A percentile compares a stretch with the other conserved stretches of the same genome.
phyloP scores from a whole-genome alignment of 2,329 filamentous ascomycete species.

The Trichoderma arundinaceum region DNA sequence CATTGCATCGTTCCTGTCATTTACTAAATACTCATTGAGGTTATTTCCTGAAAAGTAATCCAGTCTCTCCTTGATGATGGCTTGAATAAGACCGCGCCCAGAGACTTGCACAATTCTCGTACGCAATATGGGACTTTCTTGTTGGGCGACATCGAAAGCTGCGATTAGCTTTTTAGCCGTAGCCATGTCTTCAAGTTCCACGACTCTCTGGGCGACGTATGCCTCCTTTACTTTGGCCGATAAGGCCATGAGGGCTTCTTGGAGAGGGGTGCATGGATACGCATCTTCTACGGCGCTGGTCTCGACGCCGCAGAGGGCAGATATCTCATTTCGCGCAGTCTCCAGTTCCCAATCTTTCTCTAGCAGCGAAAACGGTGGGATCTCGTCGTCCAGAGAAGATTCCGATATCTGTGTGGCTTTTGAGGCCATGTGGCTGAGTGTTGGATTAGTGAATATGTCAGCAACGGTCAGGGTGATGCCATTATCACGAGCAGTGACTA shows the following conservation, averaged over 20 bases:
- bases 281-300: conserved; percentile 55
- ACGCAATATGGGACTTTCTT: conserved; percentile 51
- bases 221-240: conserved; percentile 57
- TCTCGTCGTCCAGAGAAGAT: conserved; percentile 38
- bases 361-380: conserved; percentile 50
- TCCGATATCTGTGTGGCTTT: conserved; percentile 33
- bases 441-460: conserved; percentile 53
- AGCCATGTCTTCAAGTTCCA: conserved; percentile 47
- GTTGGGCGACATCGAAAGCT: conserved; percentile 50
- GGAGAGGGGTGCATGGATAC: conserved; percentile 60
- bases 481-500: conserved; percentile 49
- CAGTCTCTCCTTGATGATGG: conserved; percentile 51
- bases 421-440: conserved; percentile 52
- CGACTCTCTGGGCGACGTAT: conserved; percentile 58
- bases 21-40: conserved; percentile 49
- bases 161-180: conserved; percentile 48
- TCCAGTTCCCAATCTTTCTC: conserved; percentile 43
- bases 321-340: conserved; percentile 46
- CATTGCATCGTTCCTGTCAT: conserved; percentile 50
- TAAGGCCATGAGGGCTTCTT: conserved; percentile 61
- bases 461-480: conserved; percentile 52
- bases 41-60: conserved; percentile 44
- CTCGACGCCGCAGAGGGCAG: conserved; percentile 49
- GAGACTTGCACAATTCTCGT: conserved; percentile 56
- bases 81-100: conserved; percentile 53